These are phyloP conservation scores for Fusarium secorum DNA, from an alignment of 2,329 filamentous ascomycete species.

Conservation along the genomic window DNA sequence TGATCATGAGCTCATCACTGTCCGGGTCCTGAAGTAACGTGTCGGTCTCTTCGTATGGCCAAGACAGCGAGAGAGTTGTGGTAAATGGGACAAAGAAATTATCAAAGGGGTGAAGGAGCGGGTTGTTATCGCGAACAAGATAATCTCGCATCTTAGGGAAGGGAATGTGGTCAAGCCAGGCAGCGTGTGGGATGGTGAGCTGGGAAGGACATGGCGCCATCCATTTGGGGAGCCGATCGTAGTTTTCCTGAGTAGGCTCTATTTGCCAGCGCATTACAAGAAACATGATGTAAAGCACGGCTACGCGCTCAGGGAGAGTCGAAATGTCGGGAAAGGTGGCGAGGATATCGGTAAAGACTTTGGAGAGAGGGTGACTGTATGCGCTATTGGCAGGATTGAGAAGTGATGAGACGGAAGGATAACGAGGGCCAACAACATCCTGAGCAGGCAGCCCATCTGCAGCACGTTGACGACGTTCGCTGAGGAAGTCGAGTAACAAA, in stretches of 20 bases:
- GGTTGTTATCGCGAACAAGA: conserved; percentile 61
- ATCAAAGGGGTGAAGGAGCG: conserved; percentile 70
- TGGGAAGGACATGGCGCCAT: conserved; percentile 72
- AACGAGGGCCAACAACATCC: conserved; percentile 76
- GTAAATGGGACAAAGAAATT: conserved; percentile 87
- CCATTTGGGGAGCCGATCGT: conserved; percentile 78
- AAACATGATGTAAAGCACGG: conserved; percentile 87
- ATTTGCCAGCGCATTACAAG: conserved; percentile 87
- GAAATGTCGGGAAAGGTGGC: conserved; percentile 82
- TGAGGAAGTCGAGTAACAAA: conserved; percentile 82
- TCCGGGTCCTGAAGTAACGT: conserved; percentile 68
- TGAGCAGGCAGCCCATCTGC: conserved; percentile 69
- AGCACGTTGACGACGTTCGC: conserved; percentile 71
- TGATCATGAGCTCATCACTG: conserved; percentile 76
- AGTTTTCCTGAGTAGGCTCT: conserved; percentile 79
- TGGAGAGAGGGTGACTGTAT: conserved; percentile 78
- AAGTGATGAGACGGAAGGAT: conserved; percentile 81
- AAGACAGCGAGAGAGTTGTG: conserved; percentile 77
- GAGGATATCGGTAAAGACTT: conserved; percentile 85
- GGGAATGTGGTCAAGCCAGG: conserved; percentile 84
- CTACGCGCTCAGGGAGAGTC: conserved; percentile 81
- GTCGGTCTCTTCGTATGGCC: conserved; percentile 81
- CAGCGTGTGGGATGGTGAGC: conserved; percentile 72
- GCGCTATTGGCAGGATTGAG: conserved; percentile 72
- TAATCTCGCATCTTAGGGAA: conserved; percentile 80